phyloP scores from a whole-genome alignment of 139 green algal genomes.

The Nannochloris sp. region DNA sequence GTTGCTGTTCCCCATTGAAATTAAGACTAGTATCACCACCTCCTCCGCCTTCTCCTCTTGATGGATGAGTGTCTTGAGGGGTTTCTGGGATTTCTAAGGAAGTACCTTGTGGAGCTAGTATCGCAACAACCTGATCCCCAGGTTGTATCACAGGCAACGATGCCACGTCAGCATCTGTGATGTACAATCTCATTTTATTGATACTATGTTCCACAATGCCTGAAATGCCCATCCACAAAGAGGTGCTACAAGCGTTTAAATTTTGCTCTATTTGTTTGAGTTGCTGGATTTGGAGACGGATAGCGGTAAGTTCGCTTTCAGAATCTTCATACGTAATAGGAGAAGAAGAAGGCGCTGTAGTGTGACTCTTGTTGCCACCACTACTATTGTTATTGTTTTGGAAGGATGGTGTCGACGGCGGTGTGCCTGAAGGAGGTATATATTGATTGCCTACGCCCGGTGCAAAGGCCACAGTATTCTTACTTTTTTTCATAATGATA shows the following conservation, averaged over 20 bases:
- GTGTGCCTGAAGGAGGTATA: background rate
- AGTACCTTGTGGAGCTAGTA: constrained; percentile 73
- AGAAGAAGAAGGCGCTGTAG: too few relatives aligned
- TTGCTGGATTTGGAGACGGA: background rate
- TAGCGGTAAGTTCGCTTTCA: background rate
- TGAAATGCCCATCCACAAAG: background rate
- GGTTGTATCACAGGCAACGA: constrained; percentile 48
- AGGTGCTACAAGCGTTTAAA: background rate
- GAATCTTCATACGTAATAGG: background rate
- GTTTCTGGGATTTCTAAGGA: constrained; percentile 71
- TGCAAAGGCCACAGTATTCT: constrained; percentile 70
- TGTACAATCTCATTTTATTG: constrained; percentile 58
- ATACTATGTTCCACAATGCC: constrained; percentile 6
- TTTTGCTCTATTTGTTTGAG: background rate
- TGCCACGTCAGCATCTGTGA: constrained; percentile 74
- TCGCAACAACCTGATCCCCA: constrained; percentile 70
- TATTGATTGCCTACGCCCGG: background rate
- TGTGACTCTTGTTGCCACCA: too few relatives aligned
- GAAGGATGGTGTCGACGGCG: too few relatives aligned
- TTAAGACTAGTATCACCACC: constrained; percentile 13
- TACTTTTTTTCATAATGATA: constrained; percentile 88
- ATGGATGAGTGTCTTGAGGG: constrained; percentile 3
- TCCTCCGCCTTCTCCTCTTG: constrained; percentile 20
- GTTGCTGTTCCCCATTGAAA: background rate
- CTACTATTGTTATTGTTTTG: too few relatives aligned